A percentile compares a stretch with the other conserved stretches of the same genome.
phyloP scores from a whole-genome alignment of 164 flowering plant species.

The Chloranthus sessilifolius region DNA sequence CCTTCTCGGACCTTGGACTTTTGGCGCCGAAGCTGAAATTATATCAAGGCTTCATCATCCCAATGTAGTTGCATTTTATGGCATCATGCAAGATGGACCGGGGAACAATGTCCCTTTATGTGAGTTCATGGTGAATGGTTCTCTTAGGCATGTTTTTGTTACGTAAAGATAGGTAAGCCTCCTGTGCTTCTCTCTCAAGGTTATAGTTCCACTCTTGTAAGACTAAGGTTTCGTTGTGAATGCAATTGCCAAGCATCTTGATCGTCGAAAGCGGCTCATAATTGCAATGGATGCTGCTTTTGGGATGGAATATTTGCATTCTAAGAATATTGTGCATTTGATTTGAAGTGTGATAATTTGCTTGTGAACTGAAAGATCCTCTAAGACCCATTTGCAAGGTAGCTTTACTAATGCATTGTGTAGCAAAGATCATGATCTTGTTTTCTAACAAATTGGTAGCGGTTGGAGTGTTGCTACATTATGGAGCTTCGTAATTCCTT shows the following conservation, averaged over 20 bases:
- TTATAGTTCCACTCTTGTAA: neutral
- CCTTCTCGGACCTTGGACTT: constrained; percentile 70
- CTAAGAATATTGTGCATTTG: constrained; percentile 93
- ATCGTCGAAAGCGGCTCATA: constrained; percentile 77
- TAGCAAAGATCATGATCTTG: neutral
- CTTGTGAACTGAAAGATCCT: constrained; percentile 92
- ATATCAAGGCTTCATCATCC: constrained; percentile 98
- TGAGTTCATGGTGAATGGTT: constrained; percentile 97
- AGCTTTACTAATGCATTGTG: constrained; percentile 4
- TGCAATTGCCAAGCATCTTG: constrained; percentile 53
- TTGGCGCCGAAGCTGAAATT: constrained; percentile 95
- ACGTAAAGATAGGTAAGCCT: constrained; percentile 72
- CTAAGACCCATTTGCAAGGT: constrained; percentile 90
- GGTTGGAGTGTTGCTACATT: too few species aligned
- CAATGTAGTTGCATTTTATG: constrained; percentile 94
- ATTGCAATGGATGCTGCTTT: constrained; percentile 99
- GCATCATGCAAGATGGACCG: constrained; percentile 96
- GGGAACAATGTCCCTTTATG: constrained; percentile 96
- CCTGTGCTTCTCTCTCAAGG: neutral
- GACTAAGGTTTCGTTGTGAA: neutral
- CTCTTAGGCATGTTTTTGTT: constrained; percentile 88
- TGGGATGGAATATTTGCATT: constrained; percentile 97
- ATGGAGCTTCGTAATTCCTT: too few species aligned
- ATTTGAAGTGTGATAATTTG: constrained; percentile 90
- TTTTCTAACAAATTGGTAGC: constrained; percentile 61